Evolutionary conservation across 2,329 filamentous ascomycete species (phyloP).

Genomic region (Sarocladium strictum): DNA sequence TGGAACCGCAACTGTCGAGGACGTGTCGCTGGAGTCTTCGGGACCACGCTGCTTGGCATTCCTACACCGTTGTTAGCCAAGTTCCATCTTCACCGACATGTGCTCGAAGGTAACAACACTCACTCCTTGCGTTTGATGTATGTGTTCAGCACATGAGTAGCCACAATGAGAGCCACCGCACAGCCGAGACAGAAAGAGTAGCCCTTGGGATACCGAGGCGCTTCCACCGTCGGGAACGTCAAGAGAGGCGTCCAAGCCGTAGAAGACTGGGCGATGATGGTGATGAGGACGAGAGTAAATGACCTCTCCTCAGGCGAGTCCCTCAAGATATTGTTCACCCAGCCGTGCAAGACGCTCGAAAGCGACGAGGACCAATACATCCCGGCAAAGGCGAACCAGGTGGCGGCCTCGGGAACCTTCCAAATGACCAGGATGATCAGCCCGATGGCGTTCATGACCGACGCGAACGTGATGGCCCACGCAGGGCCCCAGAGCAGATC

Average conservation of each 20-base stretch:
- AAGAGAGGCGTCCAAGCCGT: slow-evolving; percentile 51
- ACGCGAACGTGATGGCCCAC: slow-evolving; percentile 48
- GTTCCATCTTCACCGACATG: no score
- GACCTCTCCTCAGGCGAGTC: slow-evolving; percentile 40
- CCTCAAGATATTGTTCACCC: slow-evolving; percentile 45
- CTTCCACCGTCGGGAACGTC: slow-evolving; percentile 40
- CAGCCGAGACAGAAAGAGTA: slow-evolving; percentile 24
- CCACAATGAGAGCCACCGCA: neutral
- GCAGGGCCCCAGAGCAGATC: slow-evolving; percentile 46
- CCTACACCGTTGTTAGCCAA: no score
- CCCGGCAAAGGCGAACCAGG: slow-evolving; percentile 31
- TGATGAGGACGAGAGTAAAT: slow-evolving; percentile 45
- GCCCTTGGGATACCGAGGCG: slow-evolving; percentile 35
- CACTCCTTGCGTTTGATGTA: neutral
- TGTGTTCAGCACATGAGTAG: neutral
- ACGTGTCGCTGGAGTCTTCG: neutral
- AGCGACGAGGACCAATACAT: slow-evolving; percentile 44
- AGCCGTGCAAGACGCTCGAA: slow-evolving; percentile 50
- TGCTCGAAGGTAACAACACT: no score
- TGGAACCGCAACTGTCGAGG: neutral
- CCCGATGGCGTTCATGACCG: slow-evolving; percentile 45
- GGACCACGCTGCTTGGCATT: neutral
- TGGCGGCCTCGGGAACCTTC: slow-evolving; percentile 42
- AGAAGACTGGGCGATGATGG: slow-evolving; percentile 45
- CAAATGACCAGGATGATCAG: slow-evolving; percentile 47